phyloP scores from a whole-genome alignment of 2,329 filamentous ascomycete species.

The Cladosporium halotolerans region DNA sequence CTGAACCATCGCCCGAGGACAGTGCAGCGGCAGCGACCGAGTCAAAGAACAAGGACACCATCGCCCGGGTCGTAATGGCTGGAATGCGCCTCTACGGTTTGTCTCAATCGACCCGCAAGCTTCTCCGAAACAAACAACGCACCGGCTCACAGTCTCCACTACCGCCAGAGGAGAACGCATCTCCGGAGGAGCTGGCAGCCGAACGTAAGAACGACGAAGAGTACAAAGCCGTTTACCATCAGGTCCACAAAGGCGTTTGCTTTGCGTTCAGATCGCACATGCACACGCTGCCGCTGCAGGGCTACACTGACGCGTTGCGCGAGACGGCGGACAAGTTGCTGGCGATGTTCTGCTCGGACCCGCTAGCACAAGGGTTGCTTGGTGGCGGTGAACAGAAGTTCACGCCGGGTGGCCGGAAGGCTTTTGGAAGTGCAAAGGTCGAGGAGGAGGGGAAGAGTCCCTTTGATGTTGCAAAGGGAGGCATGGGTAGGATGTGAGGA shows the following conservation, averaged over 20 bases:
- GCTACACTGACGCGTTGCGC: slow-evolving; percentile 38
- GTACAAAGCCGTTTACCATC: slow-evolving; percentile 48
- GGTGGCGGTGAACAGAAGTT: slow-evolving; percentile 15
- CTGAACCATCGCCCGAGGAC: not conserved
- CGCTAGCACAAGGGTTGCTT: slow-evolving; percentile 24
- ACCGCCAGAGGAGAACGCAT: slow-evolving; percentile 16
- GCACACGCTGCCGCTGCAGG: slow-evolving; percentile 30
- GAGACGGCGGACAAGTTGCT: slow-evolving; percentile 44
- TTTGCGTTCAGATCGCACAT: slow-evolving; percentile 43
- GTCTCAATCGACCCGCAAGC: slow-evolving; percentile 36
- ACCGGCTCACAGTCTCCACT: slow-evolving; percentile 18
- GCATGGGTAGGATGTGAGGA: not conserved
- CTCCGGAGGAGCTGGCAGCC: slow-evolving; percentile 15
- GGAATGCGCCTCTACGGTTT: slow-evolving; percentile 48
- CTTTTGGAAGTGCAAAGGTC: slow-evolving; percentile 18
- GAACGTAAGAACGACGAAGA: slow-evolving; percentile 40
- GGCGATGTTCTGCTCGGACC: slow-evolving; percentile 41
- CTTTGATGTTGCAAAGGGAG: not conserved
- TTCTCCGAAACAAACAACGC: slow-evolving; percentile 8
- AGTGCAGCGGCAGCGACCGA: slow-evolving; percentile 15
- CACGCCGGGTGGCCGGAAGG: slow-evolving; percentile 27
- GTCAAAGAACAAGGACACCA: slow-evolving; percentile 42
- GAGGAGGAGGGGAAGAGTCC: slow-evolving; percentile 10
- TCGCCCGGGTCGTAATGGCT: slow-evolving; percentile 47
- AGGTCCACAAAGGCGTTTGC: slow-evolving; percentile 44